Evolutionary conservation across 768 basidiomycete genomes (phyloP).

Genomic region (Peribolospora kevripleyi): DNA sequence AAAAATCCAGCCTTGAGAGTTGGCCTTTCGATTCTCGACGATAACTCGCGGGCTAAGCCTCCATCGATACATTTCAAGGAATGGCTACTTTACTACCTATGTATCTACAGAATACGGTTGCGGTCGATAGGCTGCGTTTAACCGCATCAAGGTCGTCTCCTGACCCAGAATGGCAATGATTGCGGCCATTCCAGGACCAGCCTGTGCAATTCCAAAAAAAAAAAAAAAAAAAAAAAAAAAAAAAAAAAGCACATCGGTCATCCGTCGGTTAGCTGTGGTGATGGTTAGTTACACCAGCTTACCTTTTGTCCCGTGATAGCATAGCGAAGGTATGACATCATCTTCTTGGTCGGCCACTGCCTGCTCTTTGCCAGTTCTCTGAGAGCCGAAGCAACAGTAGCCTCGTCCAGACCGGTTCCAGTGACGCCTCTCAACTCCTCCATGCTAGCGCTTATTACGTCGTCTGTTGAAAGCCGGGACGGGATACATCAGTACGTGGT

Average conservation of each 20-base stretch:
- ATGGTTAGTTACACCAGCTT: slow-evolving; percentile 7
- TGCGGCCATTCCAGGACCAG: slow-evolving; percentile 25
- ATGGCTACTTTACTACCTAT: too few species aligned
- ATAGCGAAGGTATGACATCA: slow-evolving; percentile 51
- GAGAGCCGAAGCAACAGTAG: neutral
- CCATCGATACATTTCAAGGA: too few species aligned
- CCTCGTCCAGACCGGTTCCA: neutral
- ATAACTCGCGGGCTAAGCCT: too few species aligned
- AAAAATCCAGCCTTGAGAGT: too few species aligned
- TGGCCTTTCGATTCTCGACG: too few species aligned
- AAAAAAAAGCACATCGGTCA: neutral
- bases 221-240: neutral
- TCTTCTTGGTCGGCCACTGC: neutral
- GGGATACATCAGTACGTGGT: neutral
- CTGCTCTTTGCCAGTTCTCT: neutral
- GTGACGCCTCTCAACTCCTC: neutral
- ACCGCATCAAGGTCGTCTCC: slow-evolving; percentile 10
- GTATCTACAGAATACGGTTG: too few species aligned
- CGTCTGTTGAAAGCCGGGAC: slow-evolving; percentile 18
- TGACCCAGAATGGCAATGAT: slow-evolving; percentile 23
- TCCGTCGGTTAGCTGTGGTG: neutral
- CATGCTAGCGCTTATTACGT: slow-evolving; percentile 6
- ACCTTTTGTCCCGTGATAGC: slow-evolving; percentile 68
- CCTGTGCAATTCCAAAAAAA: slow-evolving; percentile 13
- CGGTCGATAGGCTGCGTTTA: slow-evolving; percentile 1